phyloP scores from a whole-genome alignment of 2,329 filamentous ascomycete genomes.

The Fusarium verrucosum region DNA sequence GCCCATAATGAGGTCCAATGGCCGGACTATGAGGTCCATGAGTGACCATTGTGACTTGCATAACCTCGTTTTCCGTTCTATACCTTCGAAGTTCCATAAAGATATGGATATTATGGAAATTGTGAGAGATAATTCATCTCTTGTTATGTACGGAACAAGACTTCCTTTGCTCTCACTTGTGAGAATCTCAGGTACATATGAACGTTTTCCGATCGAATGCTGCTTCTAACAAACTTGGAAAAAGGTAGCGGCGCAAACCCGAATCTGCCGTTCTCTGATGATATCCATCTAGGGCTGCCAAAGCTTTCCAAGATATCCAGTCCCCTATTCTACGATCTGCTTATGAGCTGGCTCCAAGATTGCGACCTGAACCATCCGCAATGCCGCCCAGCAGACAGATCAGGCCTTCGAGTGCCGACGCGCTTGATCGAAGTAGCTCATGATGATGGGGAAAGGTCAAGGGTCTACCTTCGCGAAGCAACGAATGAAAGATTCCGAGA shows the following conservation, averaged over 20 bases:
- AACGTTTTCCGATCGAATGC: rapidly evolving
- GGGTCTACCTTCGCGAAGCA: neutral
- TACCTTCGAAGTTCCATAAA: neutral
- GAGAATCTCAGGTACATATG: neutral
- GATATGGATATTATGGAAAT: neutral
- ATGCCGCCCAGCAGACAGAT: neutral
- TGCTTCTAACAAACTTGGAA: neutral
- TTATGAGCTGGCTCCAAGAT: slow-evolving; percentile 15
- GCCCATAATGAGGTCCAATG: neutral
- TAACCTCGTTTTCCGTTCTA: neutral
- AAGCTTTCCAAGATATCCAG: neutral
- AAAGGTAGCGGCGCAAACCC: neutral
- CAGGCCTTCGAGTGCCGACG: neutral
- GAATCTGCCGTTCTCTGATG: neutral
- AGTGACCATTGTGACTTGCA: slow-evolving; percentile 8
- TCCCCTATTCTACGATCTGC: neutral
- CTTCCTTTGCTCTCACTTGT: neutral
- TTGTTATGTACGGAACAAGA: neutral
- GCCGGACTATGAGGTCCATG: neutral
- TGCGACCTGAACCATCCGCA: slow-evolving; percentile 10
- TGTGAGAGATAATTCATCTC: neutral
- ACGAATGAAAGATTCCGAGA: neutral
- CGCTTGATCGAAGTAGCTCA: slow-evolving; percentile 11
- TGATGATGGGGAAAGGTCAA: neutral
- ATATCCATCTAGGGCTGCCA: slow-evolving; percentile 17